Conservation (phyloP, 202 grass and related monocot genomes). For the Eragrostis tef region DNA sequence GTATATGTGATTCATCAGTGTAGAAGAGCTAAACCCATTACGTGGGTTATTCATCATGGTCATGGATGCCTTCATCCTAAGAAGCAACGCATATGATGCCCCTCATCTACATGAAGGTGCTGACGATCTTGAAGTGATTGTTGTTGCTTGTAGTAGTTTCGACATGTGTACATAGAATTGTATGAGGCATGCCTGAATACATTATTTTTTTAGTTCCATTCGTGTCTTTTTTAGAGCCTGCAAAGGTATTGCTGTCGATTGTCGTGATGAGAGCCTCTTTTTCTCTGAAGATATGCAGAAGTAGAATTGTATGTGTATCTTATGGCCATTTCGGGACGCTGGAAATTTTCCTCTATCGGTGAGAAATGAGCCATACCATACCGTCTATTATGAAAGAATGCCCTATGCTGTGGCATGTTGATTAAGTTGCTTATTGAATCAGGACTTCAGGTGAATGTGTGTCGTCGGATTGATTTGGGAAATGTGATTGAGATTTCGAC, state of each 20-base stretch:
- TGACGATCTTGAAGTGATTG: slow-evolving; percentile 19
- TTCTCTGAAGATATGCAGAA: slow-evolving; percentile 25
- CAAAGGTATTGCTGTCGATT: neutral
- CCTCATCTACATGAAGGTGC: slow-evolving; percentile 33
- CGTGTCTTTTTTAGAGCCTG: neutral
- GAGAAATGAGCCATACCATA: neutral
- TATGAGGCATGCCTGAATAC: slow-evolving; percentile 21
- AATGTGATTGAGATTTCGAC: too few relatives aligned
- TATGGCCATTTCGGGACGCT: neutral
- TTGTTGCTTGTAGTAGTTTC: slow-evolving; percentile 39
- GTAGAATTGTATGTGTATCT: slow-evolving; percentile 23
- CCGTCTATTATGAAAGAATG: neutral
- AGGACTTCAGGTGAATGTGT: too few relatives aligned
- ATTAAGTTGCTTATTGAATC: slow-evolving; percentile 1
- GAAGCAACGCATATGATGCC: slow-evolving; percentile 28
- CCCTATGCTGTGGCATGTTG: neutral
- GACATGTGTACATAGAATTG: slow-evolving; percentile 52
- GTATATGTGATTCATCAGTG: slow-evolving; percentile 58
- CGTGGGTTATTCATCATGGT: slow-evolving; percentile 23
- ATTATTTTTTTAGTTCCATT: slow-evolving; percentile 18
- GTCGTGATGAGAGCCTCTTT: neutral
- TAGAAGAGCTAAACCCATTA: slow-evolving; percentile 38
- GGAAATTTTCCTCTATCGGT: neutral
- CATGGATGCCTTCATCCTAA: slow-evolving; percentile 22
- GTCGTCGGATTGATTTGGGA: too few relatives aligned